Base-by-base conservation (phyloP, 805 yeast genomes). In the Dipodascus geniculatus region DNA sequence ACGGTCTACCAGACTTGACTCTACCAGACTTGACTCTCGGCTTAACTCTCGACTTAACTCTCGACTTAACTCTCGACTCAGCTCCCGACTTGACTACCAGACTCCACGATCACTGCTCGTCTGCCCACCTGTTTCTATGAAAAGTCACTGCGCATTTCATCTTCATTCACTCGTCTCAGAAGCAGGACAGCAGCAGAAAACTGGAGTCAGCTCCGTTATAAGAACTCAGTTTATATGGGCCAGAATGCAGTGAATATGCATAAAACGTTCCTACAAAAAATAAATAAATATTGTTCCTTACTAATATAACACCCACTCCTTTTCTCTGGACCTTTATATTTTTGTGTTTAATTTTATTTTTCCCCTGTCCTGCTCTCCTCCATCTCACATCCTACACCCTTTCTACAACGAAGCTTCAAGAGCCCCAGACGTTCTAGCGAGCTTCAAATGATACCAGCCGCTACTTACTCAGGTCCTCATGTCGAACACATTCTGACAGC, bases 401-500 rank as follows among this genome's bases (percentile, higher is more conserved):
- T 28, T 28, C 11, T 14, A 28, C 6, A 4, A 38, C 33, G 33
- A 28, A 28, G 6, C 6, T 6, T 28, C 33, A 28, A 11, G 11
- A 28, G 33, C 33, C 11, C 33, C 6, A 28, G 6, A 28, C 33
- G 6, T 6, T 6, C 14, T 17, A 6, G 44, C 44, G 8, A 38
- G 44, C 44, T n/a, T 38, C 35, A n/a, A 38, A 38, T 38, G 44
- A 17, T 38, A 3, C 14, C 44, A 14, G 44, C 11, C 17, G 44
- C 17, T 3, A 38, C 49, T 47, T 9, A 23, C 38, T 42, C 17
- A n/a, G 48, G 33, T 22, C 51, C 50, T 22, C 76, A 80, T 60
- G 77, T 78, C 16, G 78, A 77, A 52, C 83, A 74, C 61, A 74
- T 84, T 22, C 60, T 87, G 31, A 75, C 88, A 3, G 85, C 91